phyloP scores from a whole-genome alignment of 352 stramenopile genomes.

The Phytophthora sojae region DNA sequence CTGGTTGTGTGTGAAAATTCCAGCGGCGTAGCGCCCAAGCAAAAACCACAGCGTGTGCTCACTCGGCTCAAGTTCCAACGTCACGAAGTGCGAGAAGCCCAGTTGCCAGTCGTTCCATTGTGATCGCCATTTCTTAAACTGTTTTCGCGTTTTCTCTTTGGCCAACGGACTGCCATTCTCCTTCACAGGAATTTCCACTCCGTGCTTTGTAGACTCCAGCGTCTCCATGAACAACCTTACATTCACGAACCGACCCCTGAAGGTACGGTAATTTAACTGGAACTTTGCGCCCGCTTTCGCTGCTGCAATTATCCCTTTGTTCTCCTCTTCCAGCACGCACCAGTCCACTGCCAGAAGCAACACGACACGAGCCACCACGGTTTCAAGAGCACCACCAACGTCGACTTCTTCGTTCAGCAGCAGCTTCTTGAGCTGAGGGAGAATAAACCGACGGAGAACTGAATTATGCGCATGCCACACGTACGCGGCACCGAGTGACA shows the following conservation, averaged over 20 bases:
- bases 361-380: slow-evolving; percentile 7
- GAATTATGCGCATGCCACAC: not conserved
- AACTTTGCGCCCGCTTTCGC: too few species aligned
- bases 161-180: too few species aligned
- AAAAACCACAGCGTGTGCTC: slow-evolving; percentile 6
- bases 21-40: slow-evolving; percentile 6
- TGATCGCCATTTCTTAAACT: not conserved
- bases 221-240: not conserved
- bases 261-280: not conserved
- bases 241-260: not conserved
- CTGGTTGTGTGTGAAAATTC: not conserved
- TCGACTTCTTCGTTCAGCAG: not conserved
- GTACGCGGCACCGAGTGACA: not conserved
- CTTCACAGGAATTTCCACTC: not conserved
- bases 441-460: not conserved
- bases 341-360: slow-evolving; percentile 2
- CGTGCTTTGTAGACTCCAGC: not conserved
- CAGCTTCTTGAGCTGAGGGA: slow-evolving; percentile 1
- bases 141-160: not conserved
- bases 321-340: not conserved
- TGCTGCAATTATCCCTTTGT: too few species aligned
- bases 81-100: slow-evolving; percentile 3
- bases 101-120: not conserved
- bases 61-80: not conserved
- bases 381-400: not conserved